These are phyloP conservation scores for Cicer cuneatum DNA, from an alignment of 306 rosid genomes.

Conservation along the genomic window DNA sequence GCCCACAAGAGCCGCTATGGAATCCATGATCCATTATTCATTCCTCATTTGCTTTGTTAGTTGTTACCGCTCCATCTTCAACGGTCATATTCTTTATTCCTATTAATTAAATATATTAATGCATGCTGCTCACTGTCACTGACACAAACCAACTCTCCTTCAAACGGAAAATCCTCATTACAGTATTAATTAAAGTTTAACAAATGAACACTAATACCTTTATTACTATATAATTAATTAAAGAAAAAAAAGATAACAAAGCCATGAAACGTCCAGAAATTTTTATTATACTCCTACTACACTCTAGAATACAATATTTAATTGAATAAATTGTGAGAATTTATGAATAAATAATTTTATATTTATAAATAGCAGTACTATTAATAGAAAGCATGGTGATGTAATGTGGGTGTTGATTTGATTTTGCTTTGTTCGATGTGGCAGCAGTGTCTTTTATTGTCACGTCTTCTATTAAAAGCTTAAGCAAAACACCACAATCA, in stretches of 20 bases:
- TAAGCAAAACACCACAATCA: neutral
- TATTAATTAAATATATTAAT: constrained; percentile 26
- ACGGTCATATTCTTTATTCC: constrained; percentile 55
- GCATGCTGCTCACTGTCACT: constrained; percentile 23
- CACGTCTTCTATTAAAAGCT: neutral
- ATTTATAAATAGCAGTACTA: neutral
- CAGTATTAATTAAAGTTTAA: neutral
- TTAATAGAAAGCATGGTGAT: neutral
- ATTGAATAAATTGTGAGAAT: neutral
- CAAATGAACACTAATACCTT: neutral
- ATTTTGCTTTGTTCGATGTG: constrained; percentile 10
- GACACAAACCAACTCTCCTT: constrained; percentile 4
- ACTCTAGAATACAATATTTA: too few relatives aligned
- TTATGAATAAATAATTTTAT: neutral
- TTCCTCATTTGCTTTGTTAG: neutral
- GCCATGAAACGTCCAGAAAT: neutral
- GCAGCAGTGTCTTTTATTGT: constrained; percentile 6
- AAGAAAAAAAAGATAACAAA: neutral
- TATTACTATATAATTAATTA: neutral
- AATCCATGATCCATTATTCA: constrained; percentile 28
- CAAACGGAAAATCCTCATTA: neutral
- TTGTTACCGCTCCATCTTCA: constrained; percentile 44
- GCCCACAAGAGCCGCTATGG: constrained; percentile 17
- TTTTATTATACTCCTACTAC: too few relatives aligned
- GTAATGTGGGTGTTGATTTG: neutral